phyloP scores from a whole-genome alignment of 805 yeast genomes.

The Yamadazyma sp. region DNA sequence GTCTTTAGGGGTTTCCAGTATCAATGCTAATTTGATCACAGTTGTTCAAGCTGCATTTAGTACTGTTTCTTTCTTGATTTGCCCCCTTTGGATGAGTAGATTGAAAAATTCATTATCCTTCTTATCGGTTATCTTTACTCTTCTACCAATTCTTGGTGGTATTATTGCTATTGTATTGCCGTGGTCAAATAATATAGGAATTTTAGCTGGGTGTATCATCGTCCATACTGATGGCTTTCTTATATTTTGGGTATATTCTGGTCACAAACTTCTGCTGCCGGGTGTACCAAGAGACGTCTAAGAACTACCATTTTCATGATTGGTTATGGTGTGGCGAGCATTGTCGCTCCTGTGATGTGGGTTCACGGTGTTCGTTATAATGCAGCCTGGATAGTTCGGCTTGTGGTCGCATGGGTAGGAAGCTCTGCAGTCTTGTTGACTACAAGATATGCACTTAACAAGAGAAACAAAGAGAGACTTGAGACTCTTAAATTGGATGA shows the following conservation, averaged over 20 bases:
- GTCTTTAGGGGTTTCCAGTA: slow-evolving; percentile 2
- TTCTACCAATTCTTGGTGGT: slow-evolving; percentile 6
- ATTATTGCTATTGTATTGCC: slow-evolving; percentile 7
- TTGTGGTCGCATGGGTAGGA: slow-evolving; percentile 44
- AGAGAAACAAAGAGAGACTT: slow-evolving; percentile 44
- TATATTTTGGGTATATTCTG: slow-evolving; percentile 18
- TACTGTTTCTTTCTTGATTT: slow-evolving; percentile 15
- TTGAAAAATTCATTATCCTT: slow-evolving; percentile 4
- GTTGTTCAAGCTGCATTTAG: slow-evolving; percentile 6
- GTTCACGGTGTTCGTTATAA: slow-evolving; percentile 21
- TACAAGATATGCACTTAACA: slow-evolving; percentile 43
- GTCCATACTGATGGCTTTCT: slow-evolving; percentile 10
- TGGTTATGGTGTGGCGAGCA: slow-evolving; percentile 46
- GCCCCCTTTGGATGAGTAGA: slow-evolving; percentile 1
- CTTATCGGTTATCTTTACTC: slow-evolving; percentile 3
- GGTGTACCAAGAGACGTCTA: slow-evolving; percentile 48
- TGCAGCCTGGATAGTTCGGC: slow-evolving; percentile 47
- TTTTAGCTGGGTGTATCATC: slow-evolving; percentile 8
- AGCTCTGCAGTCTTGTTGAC: slow-evolving; percentile 45
- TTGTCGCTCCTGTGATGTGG: slow-evolving; percentile 58
- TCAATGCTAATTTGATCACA: slow-evolving; percentile 6
- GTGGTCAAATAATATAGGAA: slow-evolving; percentile 9
- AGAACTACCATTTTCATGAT: slow-evolving; percentile 44
- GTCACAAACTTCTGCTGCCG: slow-evolving; percentile 33
- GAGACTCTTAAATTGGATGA: slow-evolving; percentile 1